Conservation (phyloP, 257 asterid genomes). For the Penstemon eatonii region DNA sequence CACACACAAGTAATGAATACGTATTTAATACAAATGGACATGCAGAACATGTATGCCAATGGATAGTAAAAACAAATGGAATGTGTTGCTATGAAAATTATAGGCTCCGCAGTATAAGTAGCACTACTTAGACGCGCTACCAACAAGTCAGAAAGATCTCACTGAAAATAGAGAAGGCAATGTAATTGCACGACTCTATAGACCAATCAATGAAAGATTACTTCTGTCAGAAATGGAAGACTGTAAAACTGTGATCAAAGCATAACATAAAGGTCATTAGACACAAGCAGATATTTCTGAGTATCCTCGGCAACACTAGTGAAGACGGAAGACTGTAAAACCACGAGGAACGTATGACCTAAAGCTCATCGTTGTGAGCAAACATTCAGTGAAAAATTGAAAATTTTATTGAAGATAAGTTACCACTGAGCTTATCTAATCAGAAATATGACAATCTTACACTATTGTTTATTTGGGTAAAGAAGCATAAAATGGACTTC, state of each 20-base stretch:
- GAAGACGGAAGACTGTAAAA: conserved; percentile 1
- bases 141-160: neutral
- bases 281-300: neutral
- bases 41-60: no score
- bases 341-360: conserved; percentile 4
- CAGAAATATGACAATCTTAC: neutral
- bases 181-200: neutral
- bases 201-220: neutral
- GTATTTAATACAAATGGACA: neutral
- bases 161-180: neutral
- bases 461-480: neutral
- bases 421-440: neutral
- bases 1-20: neutral
- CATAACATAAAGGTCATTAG: neutral
- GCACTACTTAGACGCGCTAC: neutral
- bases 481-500: neutral
- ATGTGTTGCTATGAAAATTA: neutral
- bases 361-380: neutral
- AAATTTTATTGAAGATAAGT: neutral
- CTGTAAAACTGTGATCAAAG: conserved; percentile 5
- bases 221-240: neutral
- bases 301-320: neutral
- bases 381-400: neutral
- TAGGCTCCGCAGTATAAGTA: neutral
- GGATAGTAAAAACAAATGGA: neutral